Evolutionary conservation across 192 early-diverging fungal genomes (phyloP).

Genomic region (Oehlia diaphana): DNA sequence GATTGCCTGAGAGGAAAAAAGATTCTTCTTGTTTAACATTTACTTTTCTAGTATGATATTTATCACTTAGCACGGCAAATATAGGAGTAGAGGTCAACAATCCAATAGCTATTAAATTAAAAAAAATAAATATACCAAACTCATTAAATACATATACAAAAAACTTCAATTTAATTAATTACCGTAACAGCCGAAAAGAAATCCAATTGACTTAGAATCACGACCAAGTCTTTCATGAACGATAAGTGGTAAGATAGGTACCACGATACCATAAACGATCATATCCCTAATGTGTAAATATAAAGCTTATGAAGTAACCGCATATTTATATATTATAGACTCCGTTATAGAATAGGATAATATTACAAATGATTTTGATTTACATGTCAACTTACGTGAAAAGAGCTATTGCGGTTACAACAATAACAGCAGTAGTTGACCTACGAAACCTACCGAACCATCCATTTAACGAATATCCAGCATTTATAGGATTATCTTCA

Average conservation of each 20-base stretch:
- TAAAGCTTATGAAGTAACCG: neutral
- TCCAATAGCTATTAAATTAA: slow-evolving; percentile 51
- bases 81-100: slow-evolving; percentile 61
- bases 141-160: neutral
- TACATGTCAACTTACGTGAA: slow-evolving; percentile 5
- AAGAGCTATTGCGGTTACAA: neutral
- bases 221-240: slow-evolving; percentile 60
- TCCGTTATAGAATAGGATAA: too few relatives aligned
- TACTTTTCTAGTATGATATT: slow-evolving; percentile 66
- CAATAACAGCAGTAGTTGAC: slow-evolving; percentile 10
- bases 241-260: slow-evolving; percentile 70
- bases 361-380: too few relatives aligned
- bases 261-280: slow-evolving; percentile 71
- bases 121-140: neutral
- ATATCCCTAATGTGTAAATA: neutral
- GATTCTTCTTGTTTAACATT: neutral
- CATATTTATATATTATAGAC: too few relatives aligned
- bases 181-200: slow-evolving; percentile 75
- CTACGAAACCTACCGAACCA: slow-evolving; percentile 17
- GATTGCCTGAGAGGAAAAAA: too few relatives aligned
- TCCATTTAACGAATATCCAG: neutral
- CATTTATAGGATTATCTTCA: neutral
- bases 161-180: slow-evolving; percentile 3
- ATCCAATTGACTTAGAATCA: slow-evolving; percentile 57
- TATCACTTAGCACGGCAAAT: slow-evolving; percentile 73